Evolutionary conservation across 306 rosid genomes (phyloP).

Genomic region (Corylus heterophylla): DNA sequence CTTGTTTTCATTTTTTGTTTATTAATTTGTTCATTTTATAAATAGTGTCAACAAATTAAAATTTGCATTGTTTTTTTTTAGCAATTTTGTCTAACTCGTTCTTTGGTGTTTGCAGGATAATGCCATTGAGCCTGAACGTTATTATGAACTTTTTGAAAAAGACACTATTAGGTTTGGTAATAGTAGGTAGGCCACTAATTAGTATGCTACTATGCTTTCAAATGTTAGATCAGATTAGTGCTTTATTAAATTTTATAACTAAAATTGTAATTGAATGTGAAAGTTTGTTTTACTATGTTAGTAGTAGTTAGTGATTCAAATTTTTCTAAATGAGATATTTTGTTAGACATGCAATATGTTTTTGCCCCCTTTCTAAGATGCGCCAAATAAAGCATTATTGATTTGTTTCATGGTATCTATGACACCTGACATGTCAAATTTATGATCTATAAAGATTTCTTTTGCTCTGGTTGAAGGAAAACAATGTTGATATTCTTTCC

Average conservation of each 20-base stretch:
- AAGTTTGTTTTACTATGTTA: neutral
- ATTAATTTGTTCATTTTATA: slow-evolving; percentile 12
- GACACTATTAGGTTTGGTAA: slow-evolving; percentile 95
- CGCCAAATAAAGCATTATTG: neutral
- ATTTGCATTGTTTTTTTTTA: slow-evolving; percentile 5
- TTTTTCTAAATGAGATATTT: neutral
- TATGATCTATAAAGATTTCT: neutral
- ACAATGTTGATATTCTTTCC: neutral
- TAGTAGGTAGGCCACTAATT: slow-evolving; percentile 66
- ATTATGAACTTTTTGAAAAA: slow-evolving; percentile 84
- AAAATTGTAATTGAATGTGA: neutral
- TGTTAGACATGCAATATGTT: neutral
- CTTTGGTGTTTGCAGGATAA: slow-evolving; percentile 60
- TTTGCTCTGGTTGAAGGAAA: neutral
- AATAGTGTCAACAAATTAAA: slow-evolving; percentile 11
- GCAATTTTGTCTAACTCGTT: slow-evolving; percentile 18
- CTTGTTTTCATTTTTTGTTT: slow-evolving; percentile 6
- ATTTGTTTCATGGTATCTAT: neutral
- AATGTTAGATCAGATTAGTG: slow-evolving; percentile 4
- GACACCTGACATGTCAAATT: neutral
- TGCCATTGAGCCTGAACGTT: slow-evolving; percentile 91
- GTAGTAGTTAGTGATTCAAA: neutral
- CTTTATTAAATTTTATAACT: slow-evolving; percentile 8
- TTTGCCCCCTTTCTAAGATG: neutral
- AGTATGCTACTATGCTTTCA: slow-evolving; percentile 16